Evolutionary conservation across 345 rosid species (phyloP), one percentile per base, ranked within the genome.

Genomic region (Dimocarpus longan): DNA sequence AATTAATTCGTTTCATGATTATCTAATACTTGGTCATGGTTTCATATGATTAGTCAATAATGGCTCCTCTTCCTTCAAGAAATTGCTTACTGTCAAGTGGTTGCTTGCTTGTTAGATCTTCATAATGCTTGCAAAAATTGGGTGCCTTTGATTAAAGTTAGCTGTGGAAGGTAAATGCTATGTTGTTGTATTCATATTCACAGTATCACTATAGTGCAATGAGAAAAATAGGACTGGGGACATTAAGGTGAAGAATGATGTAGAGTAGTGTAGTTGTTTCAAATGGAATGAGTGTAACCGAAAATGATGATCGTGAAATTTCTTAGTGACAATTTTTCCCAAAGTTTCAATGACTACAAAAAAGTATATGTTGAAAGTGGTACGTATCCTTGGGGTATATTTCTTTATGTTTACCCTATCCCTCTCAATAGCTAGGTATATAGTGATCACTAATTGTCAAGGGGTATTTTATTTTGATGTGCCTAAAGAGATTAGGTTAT

Each of bases 261-360:
- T 50, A 48, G 74, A 56, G 50, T 48, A 48, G 10, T 4, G 43
- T 71, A 8, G 74, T n/a, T 52, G 64, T 71, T 70, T 70, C 56
- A 70, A 70, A 21, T 13, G 16, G 24, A 71, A 54, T 15, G 12
- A 71, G 43, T 19, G 64, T 9, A 15, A 8, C 26, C 75, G 16
- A 54, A 52, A 60, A 50, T 32, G 16, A 54, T 71, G 10, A 60
- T 60, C 3, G 5, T 60, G 12, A 60, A 19, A 22, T 60, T 60
- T 60, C 16, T 60, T 9, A 21, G 65, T 8, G 24, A 22, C 13
- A 19, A 22, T 5, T 11, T 22, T 44, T 60, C 18, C 64, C 64
- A 28, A 5, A 37, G 22, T 28, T 15, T 28, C 75, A 12, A 44
- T 44, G 75, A 54, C 46, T 13, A 70, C 18, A 71, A 37, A 22